Percentiles rank a stretch among this genome's conserved stretches.
These are phyloP conservation scores for Antarctomyces pellizariae DNA, from an alignment of 495 filamentous ascomycete species.

Conservation along the genomic window DNA sequence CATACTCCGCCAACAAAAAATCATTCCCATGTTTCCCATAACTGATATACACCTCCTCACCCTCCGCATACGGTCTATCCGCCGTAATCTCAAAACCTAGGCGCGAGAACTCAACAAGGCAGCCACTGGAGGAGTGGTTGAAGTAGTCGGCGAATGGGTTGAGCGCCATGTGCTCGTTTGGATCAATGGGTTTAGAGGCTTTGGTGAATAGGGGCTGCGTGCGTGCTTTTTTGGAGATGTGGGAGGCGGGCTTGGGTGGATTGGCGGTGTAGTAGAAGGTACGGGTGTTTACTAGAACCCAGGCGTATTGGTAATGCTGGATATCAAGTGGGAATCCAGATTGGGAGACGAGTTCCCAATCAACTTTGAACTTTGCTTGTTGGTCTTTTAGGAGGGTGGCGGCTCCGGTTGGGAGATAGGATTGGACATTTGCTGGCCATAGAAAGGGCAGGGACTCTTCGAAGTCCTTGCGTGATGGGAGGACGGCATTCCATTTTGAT, in stretches of 20 bases:
- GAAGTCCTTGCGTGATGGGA: conserved; percentile 38
- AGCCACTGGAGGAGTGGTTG: conserved; percentile 33
- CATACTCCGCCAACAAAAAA: conserved; percentile 44
- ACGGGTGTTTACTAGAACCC: conserved; percentile 47
- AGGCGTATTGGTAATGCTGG: conserved; percentile 35
- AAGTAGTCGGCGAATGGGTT: conserved; percentile 50
- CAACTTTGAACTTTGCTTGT: conserved; percentile 31
- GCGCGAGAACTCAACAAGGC: conserved; percentile 7
- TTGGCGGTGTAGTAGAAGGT: conserved; percentile 29
- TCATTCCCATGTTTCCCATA: conserved; percentile 49
- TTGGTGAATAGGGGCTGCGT: conserved; percentile 1
- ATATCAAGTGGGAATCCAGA: conserved; percentile 29
- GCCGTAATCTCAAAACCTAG: conserved; percentile 6
- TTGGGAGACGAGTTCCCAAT: conserved; percentile 29
- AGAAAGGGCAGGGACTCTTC: conserved; percentile 39
- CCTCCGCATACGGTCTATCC: conserved; percentile 13
- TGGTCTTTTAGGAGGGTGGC: conserved; percentile 33
- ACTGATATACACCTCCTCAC: conserved; percentile 39
- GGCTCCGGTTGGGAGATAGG: conserved; percentile 22
- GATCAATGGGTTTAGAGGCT: too few relatives aligned
- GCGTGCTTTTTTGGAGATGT: conserved; percentile 1
- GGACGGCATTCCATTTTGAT: conserved; percentile 56
- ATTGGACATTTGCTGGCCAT: conserved; percentile 30
- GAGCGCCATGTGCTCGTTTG: conserved; percentile 41
- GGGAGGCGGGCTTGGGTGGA: neutral